Evolutionary conservation across 2,329 filamentous ascomycete species (phyloP), one percentile per base, ranked within the genome.

Genomic region (Epichloe coenophiala): DNA sequence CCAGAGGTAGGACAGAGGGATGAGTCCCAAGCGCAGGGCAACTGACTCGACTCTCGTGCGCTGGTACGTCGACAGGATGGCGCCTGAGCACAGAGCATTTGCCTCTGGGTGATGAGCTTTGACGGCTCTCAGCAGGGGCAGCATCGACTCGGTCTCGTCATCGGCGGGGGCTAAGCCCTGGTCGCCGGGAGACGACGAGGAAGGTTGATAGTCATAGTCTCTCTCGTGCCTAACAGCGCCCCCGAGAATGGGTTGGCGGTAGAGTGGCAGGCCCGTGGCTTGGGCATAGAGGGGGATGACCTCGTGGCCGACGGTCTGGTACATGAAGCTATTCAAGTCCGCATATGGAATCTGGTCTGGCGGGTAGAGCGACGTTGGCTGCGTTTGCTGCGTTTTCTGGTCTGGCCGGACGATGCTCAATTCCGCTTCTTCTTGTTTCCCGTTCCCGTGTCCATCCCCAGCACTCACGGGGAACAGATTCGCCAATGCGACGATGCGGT

Each of bases 301-400:
- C 52, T 81, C 77, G 67, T 97, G 88, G 12, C 93, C 93, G 53
- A 96, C 87, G 3, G 93, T 98, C 72, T 98, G 93, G 73, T 97
- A 98, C 93, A 98, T 98, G 81, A 93, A 97, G 71, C 90, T 96
- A 68, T 98, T 88, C 59, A 95, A 76, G 65, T 97, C 71, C 45
- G 61, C 64, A 45, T 72, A 63, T n/a, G n/a, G 15, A 3, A 4
- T 27, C 33, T 45, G 17, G n/a, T 47, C 39, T 15, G 21, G 5
- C 23, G 7, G 23, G 31, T 12, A 45, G 17, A 7, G 9, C 8
- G 27, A 13, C 15, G 45, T 1, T 8, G 38, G 23, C 12, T 33
- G 12, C 9, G 5, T 17, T 13, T 19, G 53, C 53, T 56, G 19
- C 13, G 8, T 17, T 19, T 23, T 52, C 53, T 56, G 39, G 43